These are phyloP conservation scores for Emmonsia crescens DNA, from an alignment of 2,329 filamentous ascomycete genomes.

Conservation along the genomic window DNA sequence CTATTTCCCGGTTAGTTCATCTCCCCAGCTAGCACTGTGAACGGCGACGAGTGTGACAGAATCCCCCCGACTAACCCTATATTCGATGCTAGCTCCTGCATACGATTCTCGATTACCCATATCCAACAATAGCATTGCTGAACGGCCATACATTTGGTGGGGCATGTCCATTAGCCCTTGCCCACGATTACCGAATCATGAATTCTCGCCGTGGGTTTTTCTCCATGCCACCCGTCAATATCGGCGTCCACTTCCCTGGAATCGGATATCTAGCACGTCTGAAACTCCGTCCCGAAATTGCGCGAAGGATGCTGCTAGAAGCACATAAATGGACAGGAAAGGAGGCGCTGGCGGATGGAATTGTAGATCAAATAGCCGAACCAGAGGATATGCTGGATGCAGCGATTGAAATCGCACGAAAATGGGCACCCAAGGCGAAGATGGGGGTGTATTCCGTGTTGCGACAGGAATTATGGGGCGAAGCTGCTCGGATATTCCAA, in stretches of 20 bases:
- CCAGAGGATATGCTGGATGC: conserved; percentile 33
- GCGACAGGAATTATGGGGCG: conserved; percentile 8
- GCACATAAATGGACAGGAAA: conserved; percentile 39
- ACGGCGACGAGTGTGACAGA: background rate
- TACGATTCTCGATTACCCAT: conserved; percentile 32
- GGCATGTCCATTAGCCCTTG: conserved; percentile 27
- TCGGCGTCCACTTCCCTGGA: conserved; percentile 39
- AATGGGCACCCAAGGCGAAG: conserved; percentile 18
- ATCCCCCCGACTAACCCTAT: background rate
- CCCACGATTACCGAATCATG: conserved; percentile 30
- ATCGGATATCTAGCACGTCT: conserved; percentile 37
- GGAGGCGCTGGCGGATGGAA: conserved; percentile 35
- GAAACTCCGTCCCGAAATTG: conserved; percentile 36
- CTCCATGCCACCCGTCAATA: conserved; percentile 37
- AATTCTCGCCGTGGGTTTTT: conserved; percentile 28
- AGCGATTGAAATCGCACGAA: conserved; percentile 27
- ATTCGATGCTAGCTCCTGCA: conserved; percentile 20
- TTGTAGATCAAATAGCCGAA: conserved; percentile 36
- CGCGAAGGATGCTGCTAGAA: conserved; percentile 39
- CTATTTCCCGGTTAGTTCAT: conserved; percentile 35
- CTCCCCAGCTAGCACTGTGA: background rate
- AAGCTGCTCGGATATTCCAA: conserved; percentile 6
- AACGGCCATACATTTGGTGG: conserved; percentile 33
- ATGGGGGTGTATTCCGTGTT: conserved; percentile 7
- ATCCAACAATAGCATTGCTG: conserved; percentile 29